A percentile compares a stretch with the other conserved stretches of the same genome.
Conservation (phyloP, 1,284 basidiomycete genomes). For the Pyrrhoderma noxium region DNA sequence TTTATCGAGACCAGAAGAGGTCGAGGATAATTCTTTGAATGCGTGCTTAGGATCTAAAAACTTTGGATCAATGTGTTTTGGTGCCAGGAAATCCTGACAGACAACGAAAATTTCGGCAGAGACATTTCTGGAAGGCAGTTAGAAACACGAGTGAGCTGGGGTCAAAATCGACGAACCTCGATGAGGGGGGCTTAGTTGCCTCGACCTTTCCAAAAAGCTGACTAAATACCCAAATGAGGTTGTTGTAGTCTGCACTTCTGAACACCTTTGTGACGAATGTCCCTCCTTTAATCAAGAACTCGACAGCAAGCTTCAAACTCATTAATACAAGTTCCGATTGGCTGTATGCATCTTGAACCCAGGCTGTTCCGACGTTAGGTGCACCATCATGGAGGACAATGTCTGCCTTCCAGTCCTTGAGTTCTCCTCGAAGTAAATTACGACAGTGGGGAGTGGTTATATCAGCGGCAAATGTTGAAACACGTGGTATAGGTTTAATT, state of each 20-base stretch:
- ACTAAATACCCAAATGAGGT: conserved; percentile 97
- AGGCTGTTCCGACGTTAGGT: conserved; percentile 98
- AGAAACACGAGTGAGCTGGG: conserved; percentile 2
- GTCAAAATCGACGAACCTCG: conserved; percentile 51
- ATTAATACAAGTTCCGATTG: conserved; percentile 97
- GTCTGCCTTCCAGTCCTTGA: conserved; percentile 99
- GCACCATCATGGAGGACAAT: conserved; percentile 99
- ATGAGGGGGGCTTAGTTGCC: conserved; percentile 98
- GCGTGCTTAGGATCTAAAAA: conserved; percentile 98
- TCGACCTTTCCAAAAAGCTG: conserved; percentile 96
- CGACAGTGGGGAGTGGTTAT: conserved; percentile 94
- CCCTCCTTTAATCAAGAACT: conserved; percentile 91
- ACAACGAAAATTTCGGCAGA: conserved; percentile 99
- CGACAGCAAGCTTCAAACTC: conserved; percentile 93
- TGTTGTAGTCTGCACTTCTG: conserved; percentile 98
- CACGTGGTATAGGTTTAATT: conserved; percentile 93
- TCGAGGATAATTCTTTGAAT: conserved; percentile 81
- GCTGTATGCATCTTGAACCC: conserved; percentile 98
- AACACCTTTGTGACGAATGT: conserved; percentile 99
- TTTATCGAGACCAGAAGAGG: conserved; percentile 42
- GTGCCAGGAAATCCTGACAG: conserved; percentile 92
- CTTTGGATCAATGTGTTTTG: conserved; percentile 94
- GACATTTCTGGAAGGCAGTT: conserved; percentile 67
- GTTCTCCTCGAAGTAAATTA: conserved; percentile 76
- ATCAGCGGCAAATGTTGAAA: conserved; percentile 89